Base-by-base conservation (phyloP, 495 filamentous ascomycete genomes). In the Podospora fimiseda region DNA sequence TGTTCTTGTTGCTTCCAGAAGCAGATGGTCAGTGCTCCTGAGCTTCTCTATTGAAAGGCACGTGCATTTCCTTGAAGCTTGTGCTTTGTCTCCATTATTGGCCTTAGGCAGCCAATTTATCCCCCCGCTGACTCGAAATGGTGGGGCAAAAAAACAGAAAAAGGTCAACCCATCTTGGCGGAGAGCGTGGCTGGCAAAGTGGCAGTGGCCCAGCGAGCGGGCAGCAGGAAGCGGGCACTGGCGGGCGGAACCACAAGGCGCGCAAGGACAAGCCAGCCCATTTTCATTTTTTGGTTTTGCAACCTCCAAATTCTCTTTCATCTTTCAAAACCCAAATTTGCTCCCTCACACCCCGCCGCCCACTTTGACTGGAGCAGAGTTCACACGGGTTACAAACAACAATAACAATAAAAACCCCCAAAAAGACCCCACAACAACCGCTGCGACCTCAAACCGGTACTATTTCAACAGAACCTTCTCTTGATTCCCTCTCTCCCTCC, bases 301-400 rank as follows among this genome's bases (percentile, higher is more conserved):
- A 51, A 44, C 59, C 63, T 61, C 60, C 58, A 66, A 60, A 62
- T 63, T 61, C 60, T n/a, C n/a, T 71, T 68, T 58, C 64, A 66
- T 63, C 60, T 60, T 58, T 61, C 62, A 62, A 67, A 62, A 66
- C 61, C 21, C 61, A 67, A 58, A 58, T 38, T 58, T 48, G 55
- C 58, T 59, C 51, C 64, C 54, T 52, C 52, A 53, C 53, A 56
- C 53, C 59, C 44, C 45, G 51, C 42, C n/a, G 6, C 8, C 5
- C 39, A 41, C 39, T 41, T 41, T 41, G 13, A 18, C 39, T 41
- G 39, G 39, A 41, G 16, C 13, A 14, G 16, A 41, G 13, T n/a
- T 9, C 39, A n/a, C 33, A 37, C 33, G 33, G 33, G 33, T 37
- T 37, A n/a, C 39, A 41, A 41, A 41, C 39, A 41, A 9, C 39